These are phyloP conservation scores for Gossypium australe DNA, from an alignment of 345 rosid genomes.

Conservation along the genomic window DNA sequence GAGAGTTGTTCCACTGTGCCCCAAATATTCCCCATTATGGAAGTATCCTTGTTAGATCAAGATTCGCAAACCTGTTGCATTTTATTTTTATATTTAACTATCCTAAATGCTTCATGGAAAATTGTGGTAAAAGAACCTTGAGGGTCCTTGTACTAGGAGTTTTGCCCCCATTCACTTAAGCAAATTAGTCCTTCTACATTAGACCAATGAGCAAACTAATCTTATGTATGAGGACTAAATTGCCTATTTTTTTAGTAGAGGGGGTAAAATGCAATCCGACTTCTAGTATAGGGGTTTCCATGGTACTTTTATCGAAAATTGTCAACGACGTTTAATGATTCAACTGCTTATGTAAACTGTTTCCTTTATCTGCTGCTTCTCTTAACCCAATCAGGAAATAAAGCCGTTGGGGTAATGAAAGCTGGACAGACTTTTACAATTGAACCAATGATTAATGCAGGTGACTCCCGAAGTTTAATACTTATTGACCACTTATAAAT, in stretches of 20 bases:
- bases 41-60: constrained; percentile 51
- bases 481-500: neutral
- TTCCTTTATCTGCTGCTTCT: constrained; percentile 14
- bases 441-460: constrained; percentile 97
- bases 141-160: too few relatives aligned
- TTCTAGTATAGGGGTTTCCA: too few relatives aligned
- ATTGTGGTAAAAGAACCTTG: too few relatives aligned
- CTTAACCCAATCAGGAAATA: constrained; percentile 69
- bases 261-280: too few relatives aligned
- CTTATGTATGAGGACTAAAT: too few relatives aligned
- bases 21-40: constrained; percentile 94
- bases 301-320: too few relatives aligned
- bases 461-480: constrained; percentile 25
- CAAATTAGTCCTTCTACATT: too few relatives aligned
- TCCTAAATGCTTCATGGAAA: neutral
- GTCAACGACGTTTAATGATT: neutral
- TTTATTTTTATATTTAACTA: neutral
- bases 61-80: neutral
- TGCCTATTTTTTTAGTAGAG: too few relatives aligned
- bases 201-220: too few relatives aligned
- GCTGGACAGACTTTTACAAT: constrained; percentile 94
- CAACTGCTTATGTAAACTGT: neutral
- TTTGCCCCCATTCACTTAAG: too few relatives aligned
- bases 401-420: constrained; percentile 95
- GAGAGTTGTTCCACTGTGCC: constrained; percentile 95